phyloP scores from a whole-genome alignment of 768 basidiomycete species.

The Pleurotus citrinopileatus region DNA sequence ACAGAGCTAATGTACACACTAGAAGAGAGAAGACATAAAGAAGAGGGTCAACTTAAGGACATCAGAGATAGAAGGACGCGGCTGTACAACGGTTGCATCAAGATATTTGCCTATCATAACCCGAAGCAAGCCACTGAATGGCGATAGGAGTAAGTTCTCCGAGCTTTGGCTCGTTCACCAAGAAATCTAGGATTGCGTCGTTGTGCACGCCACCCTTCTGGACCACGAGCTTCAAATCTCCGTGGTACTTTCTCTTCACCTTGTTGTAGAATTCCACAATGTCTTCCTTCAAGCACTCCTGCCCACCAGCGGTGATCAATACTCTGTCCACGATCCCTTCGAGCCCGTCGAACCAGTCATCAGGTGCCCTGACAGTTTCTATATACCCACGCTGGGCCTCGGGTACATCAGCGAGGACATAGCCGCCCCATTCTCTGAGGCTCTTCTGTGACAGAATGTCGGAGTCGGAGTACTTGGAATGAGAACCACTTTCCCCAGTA shows the following conservation, averaged over 20 bases:
- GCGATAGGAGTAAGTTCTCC: constrained; percentile 12
- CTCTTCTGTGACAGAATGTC: constrained; percentile 21
- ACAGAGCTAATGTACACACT: neutral
- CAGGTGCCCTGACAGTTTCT: constrained; percentile 22
- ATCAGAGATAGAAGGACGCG: neutral
- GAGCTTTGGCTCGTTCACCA: constrained; percentile 11
- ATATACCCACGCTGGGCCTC: constrained; percentile 19
- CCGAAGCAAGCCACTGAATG: constrained; percentile 11
- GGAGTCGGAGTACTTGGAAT: constrained; percentile 12
- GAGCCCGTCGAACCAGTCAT: constrained; percentile 26
- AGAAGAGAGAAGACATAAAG: neutral
- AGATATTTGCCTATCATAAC: constrained; percentile 3
- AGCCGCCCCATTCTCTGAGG: constrained; percentile 17
- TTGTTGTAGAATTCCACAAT: constrained; percentile 20
- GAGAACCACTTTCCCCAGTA: constrained; percentile 14
- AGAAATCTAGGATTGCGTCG: constrained; percentile 16
- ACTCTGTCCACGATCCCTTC: constrained; percentile 20
- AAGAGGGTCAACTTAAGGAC: neutral
- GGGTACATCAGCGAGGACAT: constrained; percentile 14
- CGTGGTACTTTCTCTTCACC: constrained; percentile 8
- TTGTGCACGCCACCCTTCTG: constrained; percentile 17
- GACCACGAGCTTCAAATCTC: constrained; percentile 13
- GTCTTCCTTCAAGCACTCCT: constrained; percentile 26
- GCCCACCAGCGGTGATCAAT: constrained; percentile 25
- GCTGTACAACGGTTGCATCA: neutral